Percentiles rank a stretch among this genome's conserved stretches.
Conservation (phyloP, 176 grass and related monocot species). For the Carex scoparia region DNA sequence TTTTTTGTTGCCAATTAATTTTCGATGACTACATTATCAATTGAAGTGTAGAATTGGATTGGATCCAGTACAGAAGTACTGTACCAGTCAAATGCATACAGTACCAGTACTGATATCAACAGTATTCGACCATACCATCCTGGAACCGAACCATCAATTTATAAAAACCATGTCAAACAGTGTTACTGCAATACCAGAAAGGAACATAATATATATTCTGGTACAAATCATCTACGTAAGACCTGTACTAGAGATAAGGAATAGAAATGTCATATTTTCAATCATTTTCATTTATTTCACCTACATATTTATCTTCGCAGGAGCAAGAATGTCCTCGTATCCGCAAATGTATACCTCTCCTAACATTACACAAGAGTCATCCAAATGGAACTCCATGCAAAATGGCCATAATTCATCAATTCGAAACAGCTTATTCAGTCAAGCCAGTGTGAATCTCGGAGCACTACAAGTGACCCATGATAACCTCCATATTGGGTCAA, state of each 20-base stretch:
- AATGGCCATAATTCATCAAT: constrained; percentile 6
- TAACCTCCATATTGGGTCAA: not conserved
- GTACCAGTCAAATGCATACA: not conserved
- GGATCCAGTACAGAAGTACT: not conserved
- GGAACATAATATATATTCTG: not conserved
- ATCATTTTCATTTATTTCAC: not conserved
- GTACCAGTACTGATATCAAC: not conserved
- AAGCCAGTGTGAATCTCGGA: constrained; percentile 8
- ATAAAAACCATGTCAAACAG: not conserved
- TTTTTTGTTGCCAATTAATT: not conserved
- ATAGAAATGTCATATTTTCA: not conserved
- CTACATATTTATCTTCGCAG: constrained; percentile 1
- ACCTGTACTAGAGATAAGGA: not conserved
- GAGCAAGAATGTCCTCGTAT: constrained; percentile 18
- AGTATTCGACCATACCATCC: not conserved
- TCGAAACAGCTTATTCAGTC: constrained; percentile 1
- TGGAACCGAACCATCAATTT: not conserved
- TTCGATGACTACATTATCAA: not conserved
- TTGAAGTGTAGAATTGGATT: not conserved
- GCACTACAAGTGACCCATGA: constrained; percentile 9
- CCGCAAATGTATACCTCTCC: constrained; percentile 9
- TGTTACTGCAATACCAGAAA: not conserved
- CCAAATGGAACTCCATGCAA: constrained; percentile 1
- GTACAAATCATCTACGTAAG: not conserved
- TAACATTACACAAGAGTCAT: constrained; percentile 7